Evolutionary conservation across 164 flowering plant species (phyloP).

Genomic region (Umbellularia californica): DNA sequence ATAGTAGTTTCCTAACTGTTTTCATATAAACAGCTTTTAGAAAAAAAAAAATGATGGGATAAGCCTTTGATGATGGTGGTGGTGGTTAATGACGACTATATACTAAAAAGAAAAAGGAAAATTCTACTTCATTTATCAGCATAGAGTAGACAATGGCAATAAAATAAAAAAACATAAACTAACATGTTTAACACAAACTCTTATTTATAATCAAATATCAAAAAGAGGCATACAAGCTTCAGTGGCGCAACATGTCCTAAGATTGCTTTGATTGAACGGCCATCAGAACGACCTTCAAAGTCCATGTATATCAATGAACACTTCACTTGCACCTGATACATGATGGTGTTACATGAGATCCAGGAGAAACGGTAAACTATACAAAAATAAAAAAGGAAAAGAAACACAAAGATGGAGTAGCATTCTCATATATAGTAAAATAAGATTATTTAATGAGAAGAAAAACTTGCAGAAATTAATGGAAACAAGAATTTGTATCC

Average conservation of each 20-base stretch:
- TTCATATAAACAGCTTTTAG: too few species aligned
- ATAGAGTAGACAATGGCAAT: not conserved
- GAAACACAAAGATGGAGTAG: too few species aligned
- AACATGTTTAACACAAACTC: too few species aligned
- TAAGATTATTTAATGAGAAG: too few species aligned
- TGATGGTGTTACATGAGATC: not conserved
- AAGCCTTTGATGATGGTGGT: too few species aligned
- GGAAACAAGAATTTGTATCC: too few species aligned
- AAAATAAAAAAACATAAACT: too few species aligned
- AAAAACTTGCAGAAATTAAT: too few species aligned
- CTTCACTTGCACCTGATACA: slow-evolving; percentile 83
- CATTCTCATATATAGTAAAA: too few species aligned
- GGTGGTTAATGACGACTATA: too few species aligned
- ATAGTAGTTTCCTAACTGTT: too few species aligned
- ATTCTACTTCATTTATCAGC: not conserved
- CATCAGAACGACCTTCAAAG: slow-evolving; percentile 98
- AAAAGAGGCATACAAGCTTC: slow-evolving; percentile 64
- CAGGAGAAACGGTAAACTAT: not conserved
- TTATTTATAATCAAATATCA: not conserved
- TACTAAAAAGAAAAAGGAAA: not conserved
- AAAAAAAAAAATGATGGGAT: too few species aligned
- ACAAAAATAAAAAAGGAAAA: not conserved
- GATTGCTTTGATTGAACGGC: slow-evolving; percentile 88
- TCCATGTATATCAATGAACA: slow-evolving; percentile 78
- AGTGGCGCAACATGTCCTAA: slow-evolving; percentile 85